These are phyloP conservation scores for Penicillium flavigenum DNA, from an alignment of 495 filamentous ascomycete genomes.

Conservation along the genomic window DNA sequence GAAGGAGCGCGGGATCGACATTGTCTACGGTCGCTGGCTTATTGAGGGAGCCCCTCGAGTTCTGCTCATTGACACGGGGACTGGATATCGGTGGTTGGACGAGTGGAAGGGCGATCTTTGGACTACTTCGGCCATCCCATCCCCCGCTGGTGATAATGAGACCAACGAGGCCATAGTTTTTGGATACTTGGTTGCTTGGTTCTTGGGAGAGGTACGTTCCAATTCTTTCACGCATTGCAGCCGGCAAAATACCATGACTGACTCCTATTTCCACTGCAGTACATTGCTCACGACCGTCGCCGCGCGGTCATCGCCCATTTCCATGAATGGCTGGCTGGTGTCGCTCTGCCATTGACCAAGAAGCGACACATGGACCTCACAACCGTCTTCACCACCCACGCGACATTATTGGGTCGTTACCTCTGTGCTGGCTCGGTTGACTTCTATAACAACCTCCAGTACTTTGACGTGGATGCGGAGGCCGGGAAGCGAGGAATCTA, in stretches of 20 bases:
- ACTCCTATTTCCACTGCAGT: slow-evolving; percentile 50
- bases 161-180: slow-evolving; percentile 98
- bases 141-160: slow-evolving; percentile 86
- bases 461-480: slow-evolving; percentile 95
- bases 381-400: slow-evolving; percentile 98
- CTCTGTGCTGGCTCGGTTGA: slow-evolving; percentile 96
- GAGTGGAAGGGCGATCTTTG: slow-evolving; percentile 98
- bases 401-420: slow-evolving; percentile 90
- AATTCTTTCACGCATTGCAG: no score
- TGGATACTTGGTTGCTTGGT: slow-evolving; percentile 97
- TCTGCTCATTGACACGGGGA: slow-evolving; percentile 90
- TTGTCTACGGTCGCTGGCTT: slow-evolving; percentile 93
- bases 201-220: slow-evolving; percentile 82
- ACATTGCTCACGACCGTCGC: slow-evolving; percentile 84
- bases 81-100: slow-evolving; percentile 84
- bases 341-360: slow-evolving; percentile 89
- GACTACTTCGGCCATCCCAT: slow-evolving; percentile 88
- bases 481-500: slow-evolving; percentile 98
- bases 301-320: slow-evolving; percentile 95
- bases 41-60: slow-evolving; percentile 96
- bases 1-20: slow-evolving; percentile 84
- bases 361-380: slow-evolving; percentile 94
- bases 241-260: not conserved
- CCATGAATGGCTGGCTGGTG: slow-evolving; percentile 97
- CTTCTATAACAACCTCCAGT: slow-evolving; percentile 98